Evolutionary conservation across 805 yeast species (phyloP).

Genomic region (Ogataea neopini): DNA sequence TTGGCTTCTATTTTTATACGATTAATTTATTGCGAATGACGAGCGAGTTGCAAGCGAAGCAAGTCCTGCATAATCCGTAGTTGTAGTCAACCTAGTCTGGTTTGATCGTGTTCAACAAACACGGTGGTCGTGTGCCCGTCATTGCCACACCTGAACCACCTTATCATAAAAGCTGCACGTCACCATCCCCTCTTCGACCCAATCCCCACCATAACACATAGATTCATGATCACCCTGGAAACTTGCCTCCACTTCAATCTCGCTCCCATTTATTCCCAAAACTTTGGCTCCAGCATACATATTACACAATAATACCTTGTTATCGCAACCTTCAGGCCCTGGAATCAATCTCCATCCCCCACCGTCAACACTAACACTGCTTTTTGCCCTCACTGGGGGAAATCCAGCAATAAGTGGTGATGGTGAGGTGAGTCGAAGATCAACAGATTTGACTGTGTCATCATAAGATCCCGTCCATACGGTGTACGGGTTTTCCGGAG

Average conservation of each 20-base stretch:
- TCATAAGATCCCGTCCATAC: conserved; percentile 93
- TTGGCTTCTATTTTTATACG: no score
- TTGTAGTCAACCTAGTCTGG: no score
- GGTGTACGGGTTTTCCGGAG: conserved; percentile 40
- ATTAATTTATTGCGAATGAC: no score
- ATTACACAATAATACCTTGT: conserved; percentile 73
- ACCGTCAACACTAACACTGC: conserved; percentile 67
- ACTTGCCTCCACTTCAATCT: conserved; percentile 38
- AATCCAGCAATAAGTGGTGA: conserved; percentile 44
- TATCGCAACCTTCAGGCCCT: conserved; percentile 36
- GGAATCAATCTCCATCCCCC: conserved; percentile 95
- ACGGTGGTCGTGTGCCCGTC: not conserved
- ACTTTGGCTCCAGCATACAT: conserved; percentile 95
- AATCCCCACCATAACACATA: conserved; percentile 96
- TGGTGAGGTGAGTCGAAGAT: conserved; percentile 56
- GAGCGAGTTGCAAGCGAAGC: not conserved
- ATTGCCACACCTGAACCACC: conserved; percentile 75
- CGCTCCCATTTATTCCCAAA: conserved; percentile 37
- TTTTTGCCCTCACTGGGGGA: conserved; percentile 47
- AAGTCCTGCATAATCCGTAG: not conserved
- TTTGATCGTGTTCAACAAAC: no score
- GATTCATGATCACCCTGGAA: conserved; percentile 77
- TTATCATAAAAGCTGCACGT: conserved; percentile 94
- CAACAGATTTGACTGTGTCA: conserved; percentile 69
- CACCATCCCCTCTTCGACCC: conserved; percentile 60